Percentiles rank a stretch among this genome's conserved stretches.
These are phyloP conservation scores for Rhinocladiella mackenziei DNA, from an alignment of 2,329 filamentous ascomycete species.

Conservation along the genomic window DNA sequence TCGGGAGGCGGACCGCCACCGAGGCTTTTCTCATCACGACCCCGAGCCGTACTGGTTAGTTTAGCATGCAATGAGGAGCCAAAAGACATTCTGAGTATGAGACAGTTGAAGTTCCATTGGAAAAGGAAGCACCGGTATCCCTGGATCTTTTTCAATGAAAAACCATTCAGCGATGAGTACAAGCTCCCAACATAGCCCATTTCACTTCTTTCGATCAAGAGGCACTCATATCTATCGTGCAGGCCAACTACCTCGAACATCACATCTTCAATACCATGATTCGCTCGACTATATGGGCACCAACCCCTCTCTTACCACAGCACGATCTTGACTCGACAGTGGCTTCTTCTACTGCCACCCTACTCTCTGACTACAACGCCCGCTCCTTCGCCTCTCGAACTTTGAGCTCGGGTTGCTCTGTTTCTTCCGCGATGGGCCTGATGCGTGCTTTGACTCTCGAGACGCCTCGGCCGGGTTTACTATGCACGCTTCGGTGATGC, in stretches of 20 bases:
- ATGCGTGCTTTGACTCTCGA: constrained; percentile 46
- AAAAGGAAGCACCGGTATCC: constrained; percentile 36
- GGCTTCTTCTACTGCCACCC: constrained; percentile 42
- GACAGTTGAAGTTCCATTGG: constrained; percentile 34
- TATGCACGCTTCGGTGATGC: constrained; percentile 48
- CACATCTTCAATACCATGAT: constrained; percentile 34
- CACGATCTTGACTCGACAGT: no score
- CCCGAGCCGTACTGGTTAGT: constrained; percentile 34
- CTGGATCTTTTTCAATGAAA: constrained; percentile 39
- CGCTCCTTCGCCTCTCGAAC: constrained; percentile 51
- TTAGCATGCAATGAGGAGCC: constrained; percentile 37
- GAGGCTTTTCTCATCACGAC: constrained; percentile 18
- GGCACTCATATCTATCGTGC: no score
- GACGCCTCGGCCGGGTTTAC: constrained; percentile 50
- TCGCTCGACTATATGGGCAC: constrained; percentile 35
- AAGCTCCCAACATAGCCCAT: no score
- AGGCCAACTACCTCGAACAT: constrained; percentile 33
- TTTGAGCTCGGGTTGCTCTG: constrained; percentile 50
- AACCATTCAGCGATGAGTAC: constrained; percentile 35
- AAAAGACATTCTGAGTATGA: constrained; percentile 35
- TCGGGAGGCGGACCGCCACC: neutral
- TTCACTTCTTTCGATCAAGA: no score
- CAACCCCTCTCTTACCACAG: no score
- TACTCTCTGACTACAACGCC: constrained; percentile 43
- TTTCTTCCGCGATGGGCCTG: constrained; percentile 50